phyloP scores from a whole-genome alignment of 2,329 filamentous ascomycete genomes.

The Alternaria gaisen region DNA sequence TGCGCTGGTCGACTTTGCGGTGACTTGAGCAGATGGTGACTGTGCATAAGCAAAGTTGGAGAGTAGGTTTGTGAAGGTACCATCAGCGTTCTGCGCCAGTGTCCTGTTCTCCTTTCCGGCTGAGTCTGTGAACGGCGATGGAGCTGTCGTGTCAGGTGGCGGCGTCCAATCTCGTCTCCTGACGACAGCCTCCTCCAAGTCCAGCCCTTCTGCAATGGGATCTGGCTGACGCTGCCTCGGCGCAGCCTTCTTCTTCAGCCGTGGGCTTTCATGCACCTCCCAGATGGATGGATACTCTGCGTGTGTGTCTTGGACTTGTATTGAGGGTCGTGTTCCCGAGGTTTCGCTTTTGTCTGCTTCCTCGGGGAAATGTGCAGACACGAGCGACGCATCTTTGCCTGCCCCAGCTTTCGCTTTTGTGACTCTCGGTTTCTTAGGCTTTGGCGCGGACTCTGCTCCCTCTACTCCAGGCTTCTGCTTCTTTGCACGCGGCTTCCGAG shows the following conservation, averaged over 20 bases:
- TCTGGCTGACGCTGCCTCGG: constrained; percentile 23
- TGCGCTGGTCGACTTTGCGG: constrained; percentile 7
- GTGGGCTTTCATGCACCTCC: constrained; percentile 39
- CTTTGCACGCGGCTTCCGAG: constrained; percentile 44
- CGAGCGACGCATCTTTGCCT: constrained; percentile 25
- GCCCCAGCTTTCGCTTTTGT: constrained; percentile 32
- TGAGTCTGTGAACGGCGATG: constrained; percentile 27
- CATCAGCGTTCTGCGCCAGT: constrained; percentile 5
- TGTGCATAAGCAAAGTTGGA: constrained; percentile 42
- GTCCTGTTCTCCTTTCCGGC: constrained; percentile 37
- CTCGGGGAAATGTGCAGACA: constrained; percentile 34
- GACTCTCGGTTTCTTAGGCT: constrained; percentile 35
- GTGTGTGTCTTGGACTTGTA: not conserved
- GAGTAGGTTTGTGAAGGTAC: constrained; percentile 39
- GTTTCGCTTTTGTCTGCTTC: constrained; percentile 9
- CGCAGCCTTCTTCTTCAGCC: constrained; percentile 15
- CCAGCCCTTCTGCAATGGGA: constrained; percentile 21
- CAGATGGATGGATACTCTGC: constrained; percentile 30
- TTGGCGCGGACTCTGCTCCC: constrained; percentile 24
- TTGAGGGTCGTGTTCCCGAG: not conserved
- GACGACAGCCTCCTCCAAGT: constrained; percentile 41
- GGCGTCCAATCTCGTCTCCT: constrained; percentile 52
- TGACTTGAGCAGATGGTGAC: constrained; percentile 18
- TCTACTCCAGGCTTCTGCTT: constrained; percentile 30
- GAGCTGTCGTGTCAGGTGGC: constrained; percentile 34